Conservation (phyloP, 805 yeast genomes). For the Starmerella vaccinii region DNA sequence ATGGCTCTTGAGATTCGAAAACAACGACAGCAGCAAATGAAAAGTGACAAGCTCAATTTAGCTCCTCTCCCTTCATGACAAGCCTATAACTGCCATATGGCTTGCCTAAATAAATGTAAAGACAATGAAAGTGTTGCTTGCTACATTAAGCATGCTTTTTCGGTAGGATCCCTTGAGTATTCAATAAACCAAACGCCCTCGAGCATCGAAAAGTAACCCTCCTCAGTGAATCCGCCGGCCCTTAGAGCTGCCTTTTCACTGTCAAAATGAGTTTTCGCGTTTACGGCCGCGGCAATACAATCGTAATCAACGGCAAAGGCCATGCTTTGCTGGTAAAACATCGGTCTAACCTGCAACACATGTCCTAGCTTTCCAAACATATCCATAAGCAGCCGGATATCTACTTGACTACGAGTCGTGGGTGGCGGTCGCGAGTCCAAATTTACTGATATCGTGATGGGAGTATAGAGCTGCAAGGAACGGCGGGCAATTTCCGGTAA, state of each 20-base stretch:
- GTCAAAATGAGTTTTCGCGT: constrained; percentile 20
- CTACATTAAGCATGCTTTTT: constrained; percentile 4
- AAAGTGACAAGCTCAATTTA: no score
- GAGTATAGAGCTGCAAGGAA: constrained; percentile 5
- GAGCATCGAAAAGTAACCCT: constrained; percentile 7
- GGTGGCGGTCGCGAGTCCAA: neutral
- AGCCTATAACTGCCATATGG: no score
- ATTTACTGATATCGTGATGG: neutral
- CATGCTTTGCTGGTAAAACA: constrained; percentile 15
- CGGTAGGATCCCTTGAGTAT: constrained; percentile 16
- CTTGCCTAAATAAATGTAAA: neutral
- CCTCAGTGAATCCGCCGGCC: neutral
- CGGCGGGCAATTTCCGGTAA: neutral
- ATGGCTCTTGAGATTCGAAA: no score
- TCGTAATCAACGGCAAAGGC: constrained; percentile 22
- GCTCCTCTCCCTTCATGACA: no score
- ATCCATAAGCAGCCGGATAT: constrained; percentile 9
- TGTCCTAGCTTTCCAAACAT: constrained; percentile 14
- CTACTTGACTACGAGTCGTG: neutral
- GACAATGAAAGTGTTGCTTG: neutral
- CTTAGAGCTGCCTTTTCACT: neutral
- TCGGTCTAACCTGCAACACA: constrained; percentile 23
- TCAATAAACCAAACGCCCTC: constrained; percentile 18
- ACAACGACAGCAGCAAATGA: no score
- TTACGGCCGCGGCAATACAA: constrained; percentile 13